Conservation (phyloP, 2,329 filamentous ascomycete species). For the Aspergillus sp. region DNA sequence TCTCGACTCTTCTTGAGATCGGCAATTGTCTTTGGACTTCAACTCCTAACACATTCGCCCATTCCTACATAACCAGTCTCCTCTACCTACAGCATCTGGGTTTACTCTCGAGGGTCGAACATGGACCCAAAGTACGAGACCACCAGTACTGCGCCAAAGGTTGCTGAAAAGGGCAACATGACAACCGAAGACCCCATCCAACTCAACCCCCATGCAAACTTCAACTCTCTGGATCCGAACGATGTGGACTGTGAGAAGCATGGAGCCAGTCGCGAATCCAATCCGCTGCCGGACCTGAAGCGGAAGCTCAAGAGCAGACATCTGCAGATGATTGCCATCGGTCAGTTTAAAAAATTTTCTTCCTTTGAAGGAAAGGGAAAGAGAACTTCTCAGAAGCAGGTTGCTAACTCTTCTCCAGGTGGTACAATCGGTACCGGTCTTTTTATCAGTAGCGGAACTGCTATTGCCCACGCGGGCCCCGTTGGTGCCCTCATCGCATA, state of each 20-base stretch:
- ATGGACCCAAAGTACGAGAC: slow-evolving; percentile 20
- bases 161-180: slow-evolving; percentile 10
- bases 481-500: slow-evolving; percentile 64
- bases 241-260: slow-evolving; percentile 36
- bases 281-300: slow-evolving; percentile 49
- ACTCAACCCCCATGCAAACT: slow-evolving; percentile 41
- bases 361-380: no score
- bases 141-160: slow-evolving; percentile 8
- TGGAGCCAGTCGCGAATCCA: slow-evolving; percentile 45
- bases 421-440: slow-evolving; percentile 68
- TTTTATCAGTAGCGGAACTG: slow-evolving; percentile 62
- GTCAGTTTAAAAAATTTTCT: slow-evolving; percentile 1
- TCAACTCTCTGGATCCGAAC: slow-evolving; percentile 7
- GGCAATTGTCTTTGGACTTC: no score
- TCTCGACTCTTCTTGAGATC: no score
- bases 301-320: slow-evolving; percentile 17
- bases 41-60: no score
- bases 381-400: neutral
- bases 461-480: slow-evolving; percentile 60
- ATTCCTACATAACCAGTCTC: neutral
- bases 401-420: slow-evolving; percentile 20
- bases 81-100: neutral
- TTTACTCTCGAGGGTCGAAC: slow-evolving; percentile 8
- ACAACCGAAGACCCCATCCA: slow-evolving; percentile 1
- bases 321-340: slow-evolving; percentile 20